phyloP scores from a whole-genome alignment of 768 basidiomycete species.

The Austroboletus festivus region DNA sequence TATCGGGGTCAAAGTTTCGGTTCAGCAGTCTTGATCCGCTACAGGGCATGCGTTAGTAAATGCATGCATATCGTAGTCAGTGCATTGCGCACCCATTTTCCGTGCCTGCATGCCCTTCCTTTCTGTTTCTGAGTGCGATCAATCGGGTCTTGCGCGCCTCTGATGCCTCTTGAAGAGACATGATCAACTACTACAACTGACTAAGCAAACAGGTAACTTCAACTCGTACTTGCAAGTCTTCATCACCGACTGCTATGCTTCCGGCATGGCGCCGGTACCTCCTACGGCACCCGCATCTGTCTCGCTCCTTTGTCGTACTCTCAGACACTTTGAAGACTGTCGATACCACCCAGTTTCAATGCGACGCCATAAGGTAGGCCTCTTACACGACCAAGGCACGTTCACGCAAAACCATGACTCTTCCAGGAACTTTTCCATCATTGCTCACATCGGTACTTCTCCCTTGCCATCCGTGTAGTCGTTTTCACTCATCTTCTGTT shows the following conservation, averaged over 20 bases:
- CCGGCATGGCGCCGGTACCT: constrained; percentile 29
- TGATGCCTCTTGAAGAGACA: constrained; percentile 73
- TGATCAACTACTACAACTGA: constrained; percentile 31
- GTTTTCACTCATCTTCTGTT: constrained; percentile 3
- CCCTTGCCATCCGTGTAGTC: background rate
- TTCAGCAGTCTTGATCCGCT: constrained; percentile 55
- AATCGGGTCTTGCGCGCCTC: constrained; percentile 81
- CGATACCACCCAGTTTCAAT: constrained; percentile 60
- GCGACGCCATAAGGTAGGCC: constrained; percentile 63
- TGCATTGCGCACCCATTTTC: constrained; percentile 40
- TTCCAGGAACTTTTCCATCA: constrained; percentile 87
- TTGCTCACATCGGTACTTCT: constrained; percentile 83
- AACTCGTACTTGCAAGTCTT: background rate
- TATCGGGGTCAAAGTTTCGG: constrained; percentile 90
- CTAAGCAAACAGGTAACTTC: constrained; percentile 23
- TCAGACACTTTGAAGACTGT: constrained; percentile 34
- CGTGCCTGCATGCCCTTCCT: constrained; percentile 51
- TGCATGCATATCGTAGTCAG: background rate
- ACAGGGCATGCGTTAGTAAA: constrained; percentile 17
- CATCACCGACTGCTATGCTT: constrained; percentile 26
- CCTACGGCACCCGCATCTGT: background rate
- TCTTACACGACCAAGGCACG: background rate
- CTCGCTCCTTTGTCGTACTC: constrained; percentile 28
- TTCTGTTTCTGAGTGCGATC: constrained; percentile 70
- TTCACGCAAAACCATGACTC: background rate